Conservation (phyloP, 495 filamentous ascomycete species). For the Podospora pseudoanserina region DNA sequence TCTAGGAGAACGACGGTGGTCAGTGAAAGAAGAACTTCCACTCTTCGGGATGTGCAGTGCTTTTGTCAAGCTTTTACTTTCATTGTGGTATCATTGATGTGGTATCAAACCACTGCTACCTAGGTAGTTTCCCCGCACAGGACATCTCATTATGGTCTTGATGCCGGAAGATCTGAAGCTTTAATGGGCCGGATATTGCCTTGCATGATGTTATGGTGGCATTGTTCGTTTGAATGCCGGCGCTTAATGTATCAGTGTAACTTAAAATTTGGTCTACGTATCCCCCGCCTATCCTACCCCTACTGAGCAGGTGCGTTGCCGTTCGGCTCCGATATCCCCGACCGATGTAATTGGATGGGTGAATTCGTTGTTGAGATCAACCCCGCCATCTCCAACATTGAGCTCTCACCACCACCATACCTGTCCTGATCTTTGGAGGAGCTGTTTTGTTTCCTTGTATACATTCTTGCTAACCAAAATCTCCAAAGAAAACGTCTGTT, state of each 20-base stretch:
- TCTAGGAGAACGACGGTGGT: too few relatives aligned
- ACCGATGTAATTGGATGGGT: not conserved
- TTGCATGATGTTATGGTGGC: not conserved
- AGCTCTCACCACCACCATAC: not conserved
- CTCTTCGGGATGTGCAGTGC: not conserved
- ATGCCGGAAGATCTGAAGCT: not conserved
- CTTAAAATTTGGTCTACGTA: too few relatives aligned
- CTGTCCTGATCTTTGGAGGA: not conserved
- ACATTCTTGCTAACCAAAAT: not conserved
- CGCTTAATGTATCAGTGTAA: too few relatives aligned
- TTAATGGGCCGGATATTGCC: not conserved
- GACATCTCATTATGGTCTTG: not conserved
- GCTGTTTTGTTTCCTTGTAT: not conserved
- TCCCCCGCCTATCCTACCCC: not conserved
- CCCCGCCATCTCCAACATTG: not conserved
- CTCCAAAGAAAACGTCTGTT: too few relatives aligned
- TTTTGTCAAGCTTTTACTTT: not conserved
- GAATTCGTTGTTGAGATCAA: not conserved
- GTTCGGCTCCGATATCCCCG: slow-evolving; percentile 7
- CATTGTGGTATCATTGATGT: not conserved
- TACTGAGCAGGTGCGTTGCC: not conserved
- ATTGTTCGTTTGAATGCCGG: not conserved
- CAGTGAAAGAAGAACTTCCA: too few relatives aligned
- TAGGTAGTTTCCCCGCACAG: not conserved
- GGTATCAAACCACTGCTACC: not conserved